Evolutionary conservation across 495 filamentous ascomycete genomes (phyloP).

Genomic region (Daldinia loculata): DNA sequence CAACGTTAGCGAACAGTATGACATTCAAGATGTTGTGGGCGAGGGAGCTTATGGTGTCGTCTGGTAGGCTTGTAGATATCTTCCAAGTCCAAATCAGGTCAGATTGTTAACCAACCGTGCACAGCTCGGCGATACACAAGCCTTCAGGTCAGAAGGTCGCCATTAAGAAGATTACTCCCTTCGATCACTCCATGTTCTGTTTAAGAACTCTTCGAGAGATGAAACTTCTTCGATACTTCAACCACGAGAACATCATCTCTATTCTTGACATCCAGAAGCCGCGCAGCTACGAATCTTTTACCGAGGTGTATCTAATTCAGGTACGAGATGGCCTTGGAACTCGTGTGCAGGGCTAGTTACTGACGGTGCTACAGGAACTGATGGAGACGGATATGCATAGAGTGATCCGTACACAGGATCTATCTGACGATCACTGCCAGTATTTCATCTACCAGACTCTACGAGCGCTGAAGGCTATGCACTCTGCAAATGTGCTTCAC

Average conservation of each 20-base stretch:
- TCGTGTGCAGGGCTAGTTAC: constrained; percentile 4
- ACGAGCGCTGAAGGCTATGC: constrained; percentile 98
- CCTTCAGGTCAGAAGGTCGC: constrained; percentile 98
- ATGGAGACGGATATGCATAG: constrained; percentile 99
- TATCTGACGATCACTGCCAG: constrained; percentile 99
- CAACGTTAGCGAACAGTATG: constrained; percentile 99
- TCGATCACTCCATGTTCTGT: constrained; percentile 99
- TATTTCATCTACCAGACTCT: constrained; percentile 99
- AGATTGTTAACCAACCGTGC: constrained; percentile 41
- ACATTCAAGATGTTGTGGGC: constrained; percentile 98
- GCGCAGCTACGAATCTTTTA: constrained; percentile 92
- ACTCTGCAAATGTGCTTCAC: constrained; percentile 98
- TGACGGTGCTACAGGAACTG: constrained; percentile 71
- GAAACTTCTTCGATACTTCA: constrained; percentile 99
- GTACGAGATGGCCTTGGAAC: constrained; percentile 56
- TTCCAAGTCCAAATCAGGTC: neutral
- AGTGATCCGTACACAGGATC: constrained; percentile 97
- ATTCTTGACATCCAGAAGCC: constrained; percentile 99
- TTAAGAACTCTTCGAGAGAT: constrained; percentile 96
- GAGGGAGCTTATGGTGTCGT: constrained; percentile 99
- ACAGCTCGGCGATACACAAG: constrained; percentile 95
- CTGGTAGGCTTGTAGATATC: constrained; percentile 69
- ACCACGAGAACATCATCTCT: constrained; percentile 99
- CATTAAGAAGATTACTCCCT: constrained; percentile 99
- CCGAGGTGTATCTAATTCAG: constrained; percentile 98